Conservation (phyloP, 495 filamentous ascomycete genomes). For the Patellaria atrata region DNA sequence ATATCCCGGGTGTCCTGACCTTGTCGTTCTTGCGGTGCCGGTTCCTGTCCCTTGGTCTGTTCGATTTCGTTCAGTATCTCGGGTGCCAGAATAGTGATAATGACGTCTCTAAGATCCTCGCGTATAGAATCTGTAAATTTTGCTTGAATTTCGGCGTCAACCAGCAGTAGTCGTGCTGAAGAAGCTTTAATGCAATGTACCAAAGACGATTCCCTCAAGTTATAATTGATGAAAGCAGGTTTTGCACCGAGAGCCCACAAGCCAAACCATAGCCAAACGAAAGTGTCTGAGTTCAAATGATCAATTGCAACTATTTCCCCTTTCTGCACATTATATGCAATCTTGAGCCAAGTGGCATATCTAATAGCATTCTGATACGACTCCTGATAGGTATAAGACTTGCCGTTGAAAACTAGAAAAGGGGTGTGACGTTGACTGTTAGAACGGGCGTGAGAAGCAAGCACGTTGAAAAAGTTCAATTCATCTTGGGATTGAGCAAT, state of each 20-base stretch:
- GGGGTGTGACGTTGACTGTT: constrained; percentile 39
- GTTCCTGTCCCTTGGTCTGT: too few species aligned
- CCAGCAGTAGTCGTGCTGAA: constrained; percentile 52
- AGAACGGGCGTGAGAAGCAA: constrained; percentile 53
- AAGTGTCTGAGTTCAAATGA: constrained; percentile 72
- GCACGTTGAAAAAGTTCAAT: constrained; percentile 62
- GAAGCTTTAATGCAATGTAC: constrained; percentile 65
- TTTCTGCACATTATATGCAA: constrained; percentile 49
- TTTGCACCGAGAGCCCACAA: constrained; percentile 79
- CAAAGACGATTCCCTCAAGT: constrained; percentile 60
- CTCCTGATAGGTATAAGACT: constrained; percentile 66
- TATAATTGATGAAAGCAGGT: constrained; percentile 95
- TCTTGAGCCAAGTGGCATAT: constrained; percentile 73
- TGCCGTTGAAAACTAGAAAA: constrained; percentile 65
- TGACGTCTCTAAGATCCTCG: constrained; percentile 1
- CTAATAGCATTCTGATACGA: constrained; percentile 59
- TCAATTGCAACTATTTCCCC: constrained; percentile 80
- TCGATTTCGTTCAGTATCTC: too few species aligned
- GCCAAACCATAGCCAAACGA: constrained; percentile 71
- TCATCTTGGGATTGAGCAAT: constrained; percentile 37
- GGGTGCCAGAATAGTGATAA: background rate
- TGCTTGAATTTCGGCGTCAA: constrained; percentile 54
- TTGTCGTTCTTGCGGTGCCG: background rate
- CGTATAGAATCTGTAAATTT: constrained; percentile 27
- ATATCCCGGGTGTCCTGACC: constrained; percentile 18